Evolutionary conservation across 495 filamentous ascomycete species (phyloP).

Genomic region (Poronia punctata): DNA sequence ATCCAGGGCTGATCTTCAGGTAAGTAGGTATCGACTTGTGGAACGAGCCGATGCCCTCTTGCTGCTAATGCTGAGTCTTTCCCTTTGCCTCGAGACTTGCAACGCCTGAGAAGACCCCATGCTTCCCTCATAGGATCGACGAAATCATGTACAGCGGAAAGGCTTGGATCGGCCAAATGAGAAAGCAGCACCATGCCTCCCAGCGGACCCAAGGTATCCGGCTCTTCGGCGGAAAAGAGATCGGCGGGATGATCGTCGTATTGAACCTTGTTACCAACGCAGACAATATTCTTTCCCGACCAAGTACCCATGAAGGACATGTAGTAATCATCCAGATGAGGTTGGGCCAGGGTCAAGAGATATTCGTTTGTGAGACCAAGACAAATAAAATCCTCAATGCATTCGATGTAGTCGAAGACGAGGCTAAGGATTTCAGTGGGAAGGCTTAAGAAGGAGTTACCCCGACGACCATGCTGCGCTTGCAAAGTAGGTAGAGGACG

Average conservation of each 20-base stretch:
- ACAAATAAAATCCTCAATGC: neutral
- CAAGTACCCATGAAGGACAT: neutral
- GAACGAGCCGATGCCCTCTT: no score
- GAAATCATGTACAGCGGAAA: neutral
- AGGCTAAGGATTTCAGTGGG: no score
- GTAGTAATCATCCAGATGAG: constrained; percentile 2
- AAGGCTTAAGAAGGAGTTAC: no score
- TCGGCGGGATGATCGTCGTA: constrained; percentile 3
- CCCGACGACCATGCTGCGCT: no score
- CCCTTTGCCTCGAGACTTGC: no score
- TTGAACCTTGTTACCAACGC: no score
- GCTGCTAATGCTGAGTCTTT: no score
- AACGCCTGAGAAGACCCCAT: no score
- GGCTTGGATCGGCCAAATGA: neutral
- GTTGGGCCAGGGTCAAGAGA: constrained; percentile 2
- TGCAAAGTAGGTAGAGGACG: no score
- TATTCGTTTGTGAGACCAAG: constrained; percentile 3
- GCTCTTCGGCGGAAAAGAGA: neutral
- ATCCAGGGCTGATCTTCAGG: constrained; percentile 23
- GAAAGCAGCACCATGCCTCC: neutral
- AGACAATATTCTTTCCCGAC: constrained; percentile 8
- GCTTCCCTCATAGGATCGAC: neutral
- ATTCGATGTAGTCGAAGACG: constrained; percentile 5
- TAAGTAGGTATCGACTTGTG: constrained; percentile 10
- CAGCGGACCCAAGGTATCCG: neutral